Percentiles rank a stretch among this genome's conserved stretches.
These are phyloP conservation scores for Scutellaria barbata DNA, from an alignment of 257 asterid genomes.

Conservation along the genomic window DNA sequence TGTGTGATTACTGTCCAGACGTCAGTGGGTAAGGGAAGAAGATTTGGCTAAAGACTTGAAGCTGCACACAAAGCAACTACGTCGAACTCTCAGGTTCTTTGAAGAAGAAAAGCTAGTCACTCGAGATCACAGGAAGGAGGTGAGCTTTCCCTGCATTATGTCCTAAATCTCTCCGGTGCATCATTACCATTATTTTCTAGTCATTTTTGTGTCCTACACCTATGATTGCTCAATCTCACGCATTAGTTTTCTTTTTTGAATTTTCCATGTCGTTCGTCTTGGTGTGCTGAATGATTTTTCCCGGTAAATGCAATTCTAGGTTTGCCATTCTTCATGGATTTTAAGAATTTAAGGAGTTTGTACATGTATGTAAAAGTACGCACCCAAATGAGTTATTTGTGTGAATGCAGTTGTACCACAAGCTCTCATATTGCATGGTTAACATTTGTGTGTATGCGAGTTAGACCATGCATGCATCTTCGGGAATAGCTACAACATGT, in stretches of 20 bases:
- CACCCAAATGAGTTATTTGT: neutral
- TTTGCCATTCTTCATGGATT: neutral
- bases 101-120: constrained; percentile 91
- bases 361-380: constrained; percentile 1
- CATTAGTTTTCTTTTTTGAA: constrained; percentile 3
- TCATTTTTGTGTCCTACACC: constrained; percentile 11
- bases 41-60: constrained; percentile 98
- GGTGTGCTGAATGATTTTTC: constrained; percentile 14
- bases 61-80: constrained; percentile 94
- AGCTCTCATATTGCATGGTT: neutral
- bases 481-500: constrained; percentile 25
- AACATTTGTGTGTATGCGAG: neutral
- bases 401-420: neutral
- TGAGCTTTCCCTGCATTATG: constrained; percentile 34
- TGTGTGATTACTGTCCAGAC: constrained; percentile 43
- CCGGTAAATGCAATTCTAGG: constrained; percentile 17
- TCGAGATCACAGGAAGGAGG: constrained; percentile 97
- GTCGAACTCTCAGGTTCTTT: constrained; percentile 83
- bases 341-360: neutral
- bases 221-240: constrained; percentile 10
- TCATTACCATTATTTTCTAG: constrained; percentile 6
- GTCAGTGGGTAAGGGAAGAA: constrained; percentile 98
- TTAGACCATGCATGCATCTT: constrained; percentile 16
- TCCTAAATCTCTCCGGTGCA: constrained; percentile 14
- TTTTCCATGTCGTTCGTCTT: neutral